Conservation (phyloP, 1,284 basidiomycete species). For the Phylloporus gajari region DNA sequence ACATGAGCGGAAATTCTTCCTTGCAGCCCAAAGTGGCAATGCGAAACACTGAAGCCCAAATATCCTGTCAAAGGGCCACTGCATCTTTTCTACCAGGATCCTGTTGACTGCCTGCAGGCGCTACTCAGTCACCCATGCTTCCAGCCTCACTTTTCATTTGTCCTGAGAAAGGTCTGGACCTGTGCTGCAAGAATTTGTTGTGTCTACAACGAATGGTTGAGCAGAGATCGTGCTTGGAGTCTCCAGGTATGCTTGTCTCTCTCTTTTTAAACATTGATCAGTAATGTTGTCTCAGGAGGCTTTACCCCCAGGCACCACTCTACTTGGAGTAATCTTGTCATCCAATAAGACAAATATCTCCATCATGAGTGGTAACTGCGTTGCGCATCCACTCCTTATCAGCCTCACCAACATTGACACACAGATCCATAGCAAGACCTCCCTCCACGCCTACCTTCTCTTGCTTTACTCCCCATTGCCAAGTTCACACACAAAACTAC, state of each 20-base stretch:
- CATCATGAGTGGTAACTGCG: constrained; percentile 35
- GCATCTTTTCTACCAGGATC: neutral
- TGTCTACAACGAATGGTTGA: neutral
- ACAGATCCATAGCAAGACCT: constrained; percentile 41
- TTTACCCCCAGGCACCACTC: neutral
- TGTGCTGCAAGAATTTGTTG: neutral
- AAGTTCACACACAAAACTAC: constrained; percentile 32
- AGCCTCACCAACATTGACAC: constrained; percentile 42
- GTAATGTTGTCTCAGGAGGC: neutral
- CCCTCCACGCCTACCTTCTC: constrained; percentile 41
- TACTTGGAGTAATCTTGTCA: neutral
- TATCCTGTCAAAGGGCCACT: neutral
- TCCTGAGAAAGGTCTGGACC: neutral
- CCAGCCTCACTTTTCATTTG: neutral
- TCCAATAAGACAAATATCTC: constrained; percentile 5
- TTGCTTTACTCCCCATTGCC: constrained; percentile 26
- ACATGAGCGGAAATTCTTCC: neutral
- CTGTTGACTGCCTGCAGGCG: neutral
- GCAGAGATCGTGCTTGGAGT: neutral
- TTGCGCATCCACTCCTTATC: constrained; percentile 47
- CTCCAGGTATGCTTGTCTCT: neutral
- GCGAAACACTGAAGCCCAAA: neutral
- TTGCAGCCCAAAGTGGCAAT: neutral
- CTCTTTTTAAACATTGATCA: too few relatives aligned
- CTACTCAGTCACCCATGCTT: neutral